Evolutionary conservation across 2,329 filamentous ascomycete species (phyloP).

Genomic region (Hypoxylon sp.): DNA sequence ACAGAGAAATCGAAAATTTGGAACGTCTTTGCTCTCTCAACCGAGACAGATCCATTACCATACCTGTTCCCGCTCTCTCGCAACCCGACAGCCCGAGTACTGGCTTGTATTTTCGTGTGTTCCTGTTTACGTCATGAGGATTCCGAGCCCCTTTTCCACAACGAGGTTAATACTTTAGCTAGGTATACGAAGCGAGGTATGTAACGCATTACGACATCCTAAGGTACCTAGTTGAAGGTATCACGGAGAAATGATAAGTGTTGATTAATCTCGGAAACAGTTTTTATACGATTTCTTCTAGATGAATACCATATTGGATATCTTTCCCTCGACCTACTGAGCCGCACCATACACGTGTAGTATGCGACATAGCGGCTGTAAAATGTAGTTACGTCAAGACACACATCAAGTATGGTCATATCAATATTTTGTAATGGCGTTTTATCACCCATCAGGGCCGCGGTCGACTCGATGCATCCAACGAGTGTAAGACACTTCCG

Average conservation of each 20-base stretch:
- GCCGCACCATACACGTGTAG: not conserved
- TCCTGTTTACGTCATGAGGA: not conserved
- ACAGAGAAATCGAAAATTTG: conserved; percentile 11
- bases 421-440: not conserved
- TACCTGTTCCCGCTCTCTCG: not conserved
- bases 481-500: not conserved
- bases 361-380: not conserved
- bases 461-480: not conserved
- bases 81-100: not conserved
- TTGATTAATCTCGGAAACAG: conserved; percentile 9
- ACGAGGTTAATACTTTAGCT: not conserved
- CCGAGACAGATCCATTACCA: conserved; percentile 12
- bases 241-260: not conserved
- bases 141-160: not conserved
- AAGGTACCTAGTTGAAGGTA: no score
- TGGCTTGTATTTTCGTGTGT: not conserved
- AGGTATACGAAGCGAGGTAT: not conserved
- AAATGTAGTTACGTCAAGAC: not conserved
- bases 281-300: conserved; percentile 10
- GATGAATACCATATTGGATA: not conserved
- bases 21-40: not conserved
- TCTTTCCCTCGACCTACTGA: not conserved
- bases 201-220: not conserved
- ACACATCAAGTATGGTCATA: not conserved
- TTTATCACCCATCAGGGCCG: not conserved